Conservation (phyloP, 2,329 filamentous ascomycete species). For the Periconia sp. region DNA sequence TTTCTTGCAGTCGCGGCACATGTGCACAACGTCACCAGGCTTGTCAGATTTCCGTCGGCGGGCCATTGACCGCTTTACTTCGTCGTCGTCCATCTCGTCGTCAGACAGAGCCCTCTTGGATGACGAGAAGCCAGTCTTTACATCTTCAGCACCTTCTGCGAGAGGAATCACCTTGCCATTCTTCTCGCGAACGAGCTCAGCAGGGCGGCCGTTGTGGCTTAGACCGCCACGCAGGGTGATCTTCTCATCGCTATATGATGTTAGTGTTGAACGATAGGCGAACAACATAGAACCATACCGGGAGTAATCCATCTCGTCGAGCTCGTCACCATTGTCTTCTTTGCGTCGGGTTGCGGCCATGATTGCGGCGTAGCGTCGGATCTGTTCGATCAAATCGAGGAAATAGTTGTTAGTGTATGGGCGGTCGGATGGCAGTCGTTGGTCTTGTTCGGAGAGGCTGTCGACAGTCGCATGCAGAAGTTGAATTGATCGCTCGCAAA, state of each 20-base stretch:
- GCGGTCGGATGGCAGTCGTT: constrained; percentile 81
- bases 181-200: constrained; percentile 82
- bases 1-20: constrained; percentile 80
- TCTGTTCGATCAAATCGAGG: constrained; percentile 93
- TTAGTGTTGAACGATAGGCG: constrained; percentile 28
- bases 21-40: constrained; percentile 81
- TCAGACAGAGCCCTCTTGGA: constrained; percentile 63
- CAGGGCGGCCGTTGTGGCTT: constrained; percentile 79
- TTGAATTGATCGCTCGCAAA: constrained; percentile 88
- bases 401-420: constrained; percentile 97
- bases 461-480: constrained; percentile 90
- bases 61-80: constrained; percentile 90
- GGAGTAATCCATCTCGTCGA: constrained; percentile 59
- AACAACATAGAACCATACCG: constrained; percentile 45
- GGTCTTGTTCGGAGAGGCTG: constrained; percentile 83
- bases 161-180: constrained; percentile 82
- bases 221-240: constrained; percentile 83
- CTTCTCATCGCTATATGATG: constrained; percentile 65
- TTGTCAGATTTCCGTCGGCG: constrained; percentile 92
- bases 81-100: constrained; percentile 78
- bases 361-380: constrained; percentile 85
- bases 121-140: constrained; percentile 58
- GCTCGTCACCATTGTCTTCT: constrained; percentile 61
- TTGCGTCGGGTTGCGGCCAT: constrained; percentile 77
- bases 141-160: constrained; percentile 61